Base-by-base conservation (phyloP, 495 filamentous ascomycete species). In the Letharia columbiana region DNA sequence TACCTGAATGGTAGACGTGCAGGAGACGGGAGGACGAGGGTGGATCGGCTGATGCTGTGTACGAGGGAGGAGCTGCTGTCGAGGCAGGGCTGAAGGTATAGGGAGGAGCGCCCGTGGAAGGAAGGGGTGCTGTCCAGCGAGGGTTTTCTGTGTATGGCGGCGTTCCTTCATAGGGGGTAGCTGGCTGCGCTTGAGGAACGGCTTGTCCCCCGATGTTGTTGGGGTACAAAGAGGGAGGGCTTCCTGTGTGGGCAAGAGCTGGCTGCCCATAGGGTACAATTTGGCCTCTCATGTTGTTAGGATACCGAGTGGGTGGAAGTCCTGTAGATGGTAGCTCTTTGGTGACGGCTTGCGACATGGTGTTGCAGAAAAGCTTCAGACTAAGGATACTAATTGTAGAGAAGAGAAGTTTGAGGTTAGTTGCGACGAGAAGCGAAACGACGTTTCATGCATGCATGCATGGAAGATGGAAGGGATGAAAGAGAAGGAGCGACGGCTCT, bases 1-100 rank as follows among this genome's bases (percentile, higher is more conserved):
- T n/a, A 41, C 60, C 61, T 35, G 31, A 4, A 35, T 41, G 20
- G 15, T 70, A 57, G 60, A 68, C 35, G 60, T 70, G 62, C 23
- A 70, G 69, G 37, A 63, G 37, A 31, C 63, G 63, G 35, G 49
- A 31, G 7, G 31, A 7, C 11, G 33, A 35, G 3, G 33, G 15
- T 42, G 41, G 7, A 23, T 37, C 40, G 15, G 42, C 3, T 37
- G 64, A 39, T 17, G 42, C 18, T 50, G 18, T 12, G 45, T 66
- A 61, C 23, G 49, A 31, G 49, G 49, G 49, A 3, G 49, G 49
- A 12, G 49, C 49, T 2, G 23, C 49, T 50, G 47, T 50, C n/a
- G 47, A 50, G n/a, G n/a, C 20, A 50, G n/a, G 7, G 47, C 10
- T n/a, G 23, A 10, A 54, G 2, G 13, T 33, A 12, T 33, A 15